phyloP scores from a whole-genome alignment of 306 rosid species.

The Quercus bicolor region DNA sequence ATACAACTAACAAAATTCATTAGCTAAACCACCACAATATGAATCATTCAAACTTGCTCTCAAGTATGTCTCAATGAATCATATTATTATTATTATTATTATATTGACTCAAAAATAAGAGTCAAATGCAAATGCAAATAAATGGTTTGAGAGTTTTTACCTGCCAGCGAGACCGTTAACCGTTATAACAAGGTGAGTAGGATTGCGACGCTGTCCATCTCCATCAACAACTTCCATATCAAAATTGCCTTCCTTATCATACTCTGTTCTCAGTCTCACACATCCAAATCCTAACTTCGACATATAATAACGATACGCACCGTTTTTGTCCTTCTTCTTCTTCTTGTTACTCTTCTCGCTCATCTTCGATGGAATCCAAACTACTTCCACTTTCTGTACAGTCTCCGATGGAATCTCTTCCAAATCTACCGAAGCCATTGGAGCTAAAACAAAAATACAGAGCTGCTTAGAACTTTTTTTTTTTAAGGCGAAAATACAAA shows the following conservation, averaged over 20 bases:
- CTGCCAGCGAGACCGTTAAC: constrained; percentile 86
- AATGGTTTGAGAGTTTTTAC: constrained; percentile 12
- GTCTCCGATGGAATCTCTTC: neutral
- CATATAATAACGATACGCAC: constrained; percentile 2
- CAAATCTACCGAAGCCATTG: constrained; percentile 35
- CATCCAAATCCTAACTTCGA: constrained; percentile 51
- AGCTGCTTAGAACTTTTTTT: too few relatives aligned
- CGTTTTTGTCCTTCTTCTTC: constrained; percentile 22
- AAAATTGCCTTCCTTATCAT: constrained; percentile 40
- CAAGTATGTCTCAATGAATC: neutral
- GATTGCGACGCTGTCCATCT: constrained; percentile 30
- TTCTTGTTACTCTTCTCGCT: constrained; percentile 12
- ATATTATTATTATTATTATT: neutral
- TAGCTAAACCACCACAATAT: too few relatives aligned
- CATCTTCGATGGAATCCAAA: constrained; percentile 12
- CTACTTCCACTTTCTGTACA: neutral
- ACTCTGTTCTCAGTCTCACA: constrained; percentile 48
- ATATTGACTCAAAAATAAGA: too few relatives aligned
- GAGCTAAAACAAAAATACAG: too few relatives aligned
- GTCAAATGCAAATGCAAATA: neutral
- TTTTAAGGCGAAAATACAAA: too few relatives aligned
- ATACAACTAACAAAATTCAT: too few relatives aligned
- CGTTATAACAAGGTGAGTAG: constrained; percentile 67
- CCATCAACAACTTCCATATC: constrained; percentile 56
- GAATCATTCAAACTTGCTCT: neutral